Evolutionary conservation across 176 grass and related monocot genomes (phyloP).

Genomic region (Triticum monococcum): DNA sequence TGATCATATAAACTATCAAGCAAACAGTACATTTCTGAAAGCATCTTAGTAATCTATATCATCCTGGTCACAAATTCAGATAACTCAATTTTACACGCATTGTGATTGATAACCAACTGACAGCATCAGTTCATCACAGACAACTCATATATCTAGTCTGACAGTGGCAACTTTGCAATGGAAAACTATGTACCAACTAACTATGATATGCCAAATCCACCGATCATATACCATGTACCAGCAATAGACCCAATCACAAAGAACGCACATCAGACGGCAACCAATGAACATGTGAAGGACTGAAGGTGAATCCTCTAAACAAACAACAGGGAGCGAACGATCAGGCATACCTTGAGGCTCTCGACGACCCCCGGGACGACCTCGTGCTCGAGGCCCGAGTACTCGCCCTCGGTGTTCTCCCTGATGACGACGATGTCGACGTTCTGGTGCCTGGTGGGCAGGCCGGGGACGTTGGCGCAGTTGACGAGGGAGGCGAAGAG

Average conservation of each 20-base stretch:
- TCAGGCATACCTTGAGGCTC: constrained; percentile 72
- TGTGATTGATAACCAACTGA: not conserved
- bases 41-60: not conserved
- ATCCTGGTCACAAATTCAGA: not conserved
- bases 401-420: constrained; percentile 97
- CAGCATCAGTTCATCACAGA: not conserved
- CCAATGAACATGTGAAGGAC: not conserved
- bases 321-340: constrained; percentile 1
- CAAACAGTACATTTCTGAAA: not conserved
- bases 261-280: not conserved
- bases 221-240: not conserved
- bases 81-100: not conserved
- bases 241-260: no score
- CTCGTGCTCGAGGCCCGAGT: constrained; percentile 96
- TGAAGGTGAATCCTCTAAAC: not conserved
- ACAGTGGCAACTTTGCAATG: not conserved
- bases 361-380: constrained; percentile 91
- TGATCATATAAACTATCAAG: not conserved
- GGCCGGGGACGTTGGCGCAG: constrained; percentile 74
- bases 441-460: constrained; percentile 77
- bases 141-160: not conserved
- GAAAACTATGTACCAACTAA: not conserved
- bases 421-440: constrained; percentile 96
- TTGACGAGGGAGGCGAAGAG: constrained; percentile 86
- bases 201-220: constrained; percentile 1